Evolutionary conservation across 2,329 filamentous ascomycete species (phyloP).

Genomic region (Septoria linicola): DNA sequence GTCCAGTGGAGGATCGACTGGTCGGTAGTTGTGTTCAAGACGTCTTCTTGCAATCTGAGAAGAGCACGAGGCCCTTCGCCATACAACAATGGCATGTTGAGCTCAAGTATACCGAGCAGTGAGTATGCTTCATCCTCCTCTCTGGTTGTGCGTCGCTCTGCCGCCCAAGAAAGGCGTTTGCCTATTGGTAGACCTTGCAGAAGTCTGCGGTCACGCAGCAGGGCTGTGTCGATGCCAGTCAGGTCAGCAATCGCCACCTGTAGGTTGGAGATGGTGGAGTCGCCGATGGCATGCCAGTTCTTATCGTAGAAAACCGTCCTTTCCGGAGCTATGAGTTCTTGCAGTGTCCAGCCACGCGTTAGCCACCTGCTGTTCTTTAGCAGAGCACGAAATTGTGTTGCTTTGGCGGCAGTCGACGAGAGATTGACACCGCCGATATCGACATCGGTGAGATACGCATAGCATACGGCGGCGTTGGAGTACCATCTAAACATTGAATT

Average conservation of each 20-base stretch:
- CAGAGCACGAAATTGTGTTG: not conserved
- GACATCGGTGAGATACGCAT: constrained; percentile 25
- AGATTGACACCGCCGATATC: not conserved
- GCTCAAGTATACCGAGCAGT: constrained; percentile 23
- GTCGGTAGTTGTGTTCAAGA: constrained; percentile 22
- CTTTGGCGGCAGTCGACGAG: too few relatives aligned
- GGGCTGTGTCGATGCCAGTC: constrained; percentile 7
- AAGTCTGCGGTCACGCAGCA: not conserved
- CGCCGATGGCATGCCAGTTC: not conserved
- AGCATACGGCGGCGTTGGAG: constrained; percentile 19
- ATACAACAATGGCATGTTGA: constrained; percentile 26
- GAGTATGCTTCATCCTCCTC: constrained; percentile 29
- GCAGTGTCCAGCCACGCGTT: constrained; percentile 27
- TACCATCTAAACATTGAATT: constrained; percentile 30
- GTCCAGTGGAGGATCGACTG: constrained; percentile 25
- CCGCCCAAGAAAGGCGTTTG: constrained; percentile 23
- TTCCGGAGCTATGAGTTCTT: constrained; percentile 28
- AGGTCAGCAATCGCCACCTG: constrained; percentile 5
- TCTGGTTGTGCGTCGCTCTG: constrained; percentile 16
- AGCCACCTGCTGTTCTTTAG: constrained; percentile 22
- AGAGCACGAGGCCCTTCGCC: constrained; percentile 25
- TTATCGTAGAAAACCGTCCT: constrained; percentile 23
- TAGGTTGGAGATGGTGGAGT: not conserved
- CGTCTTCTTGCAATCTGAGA: constrained; percentile 26
- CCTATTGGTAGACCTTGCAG: constrained; percentile 14